phyloP scores from a whole-genome alignment of 305 asterid genomes.

The Lippia alba region DNA sequence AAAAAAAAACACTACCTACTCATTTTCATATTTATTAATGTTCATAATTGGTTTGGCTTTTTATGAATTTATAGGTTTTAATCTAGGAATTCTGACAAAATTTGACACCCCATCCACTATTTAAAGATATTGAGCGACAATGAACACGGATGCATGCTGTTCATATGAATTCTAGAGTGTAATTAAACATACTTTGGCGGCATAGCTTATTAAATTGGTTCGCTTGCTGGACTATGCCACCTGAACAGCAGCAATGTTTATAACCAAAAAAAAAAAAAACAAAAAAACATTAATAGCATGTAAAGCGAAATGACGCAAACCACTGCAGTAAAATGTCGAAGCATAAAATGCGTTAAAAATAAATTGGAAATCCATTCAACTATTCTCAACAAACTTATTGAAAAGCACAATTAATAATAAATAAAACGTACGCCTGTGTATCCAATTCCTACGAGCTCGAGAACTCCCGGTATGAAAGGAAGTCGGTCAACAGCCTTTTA shows the following conservation, averaged over 20 bases:
- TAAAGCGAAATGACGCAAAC: slow-evolving; percentile 54
- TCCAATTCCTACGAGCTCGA: slow-evolving; percentile 90
- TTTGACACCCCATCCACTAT: not conserved
- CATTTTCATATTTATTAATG: too few relatives aligned
- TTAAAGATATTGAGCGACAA: slow-evolving; percentile 2
- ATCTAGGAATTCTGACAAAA: too few relatives aligned
- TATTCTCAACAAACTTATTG: too few relatives aligned
- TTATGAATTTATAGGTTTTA: too few relatives aligned
- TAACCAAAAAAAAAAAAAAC: not conserved
- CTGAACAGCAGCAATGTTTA: too few relatives aligned
- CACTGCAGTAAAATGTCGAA: slow-evolving; percentile 54
- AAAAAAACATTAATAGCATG: slow-evolving; percentile 1
- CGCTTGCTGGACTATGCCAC: slow-evolving; percentile 14
- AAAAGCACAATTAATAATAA: not conserved
- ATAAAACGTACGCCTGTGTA: slow-evolving; percentile 73
- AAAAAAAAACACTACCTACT: too few relatives aligned
- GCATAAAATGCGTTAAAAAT: slow-evolving; percentile 3
- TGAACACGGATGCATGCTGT: slow-evolving; percentile 3
- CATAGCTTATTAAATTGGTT: slow-evolving; percentile 21
- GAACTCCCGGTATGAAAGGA: slow-evolving; percentile 80
- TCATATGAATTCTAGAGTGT: slow-evolving; percentile 10
- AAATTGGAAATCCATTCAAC: not conserved
- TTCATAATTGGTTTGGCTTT: too few relatives aligned
- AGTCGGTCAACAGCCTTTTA: slow-evolving; percentile 89
- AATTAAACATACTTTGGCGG: slow-evolving; percentile 11